phyloP scores from a whole-genome alignment of 305 asterid genomes.

The Withania somnifera region DNA sequence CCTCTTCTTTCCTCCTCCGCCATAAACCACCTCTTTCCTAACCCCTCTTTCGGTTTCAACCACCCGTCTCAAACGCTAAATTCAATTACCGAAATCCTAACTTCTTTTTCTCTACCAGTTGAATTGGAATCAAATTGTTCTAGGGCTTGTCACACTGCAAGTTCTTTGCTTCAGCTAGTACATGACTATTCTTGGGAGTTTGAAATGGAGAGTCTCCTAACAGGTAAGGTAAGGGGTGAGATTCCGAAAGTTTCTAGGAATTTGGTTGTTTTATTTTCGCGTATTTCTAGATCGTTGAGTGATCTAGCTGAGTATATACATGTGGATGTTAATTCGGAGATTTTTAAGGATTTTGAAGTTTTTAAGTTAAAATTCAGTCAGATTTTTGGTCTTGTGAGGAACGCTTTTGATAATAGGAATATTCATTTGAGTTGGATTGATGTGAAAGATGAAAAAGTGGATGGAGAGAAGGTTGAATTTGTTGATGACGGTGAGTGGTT shows the following conservation, averaged over 20 bases:
- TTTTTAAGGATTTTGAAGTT: conserved; percentile 15
- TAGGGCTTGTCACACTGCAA: conserved; percentile 29
- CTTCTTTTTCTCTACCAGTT: conserved; percentile 18
- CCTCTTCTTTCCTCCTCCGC: conserved; percentile 44
- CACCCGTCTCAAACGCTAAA: conserved; percentile 17
- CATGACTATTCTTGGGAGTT: conserved; percentile 71
- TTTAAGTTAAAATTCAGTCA: conserved; percentile 20
- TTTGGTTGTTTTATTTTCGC: conserved; percentile 67
- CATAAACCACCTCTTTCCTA: conserved; percentile 30
- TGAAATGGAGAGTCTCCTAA: conserved; percentile 23
- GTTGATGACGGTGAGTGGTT: conserved; percentile 11
- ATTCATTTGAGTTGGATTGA: conserved; percentile 78
- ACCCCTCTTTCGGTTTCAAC: conserved; percentile 29
- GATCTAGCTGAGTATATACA: conserved; percentile 25
- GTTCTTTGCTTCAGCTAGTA: conserved; percentile 50
- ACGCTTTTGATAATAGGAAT: conserved; percentile 39
- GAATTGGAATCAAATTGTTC: conserved; percentile 7
- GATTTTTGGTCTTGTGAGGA: conserved; percentile 35
- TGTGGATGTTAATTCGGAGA: conserved; percentile 5
- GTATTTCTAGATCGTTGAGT: conserved; percentile 26
- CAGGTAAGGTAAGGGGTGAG: conserved; percentile 25
- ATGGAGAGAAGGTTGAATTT: conserved; percentile 10
- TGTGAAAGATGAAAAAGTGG: conserved; percentile 24
- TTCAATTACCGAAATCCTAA: conserved; percentile 17
- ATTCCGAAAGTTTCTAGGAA: conserved; percentile 31